Percentiles rank a stretch among this genome's conserved stretches.
Evolutionary conservation across 2,329 filamentous ascomycete genomes (phyloP).

Genomic region (Aureobasidium leucospermi): DNA sequence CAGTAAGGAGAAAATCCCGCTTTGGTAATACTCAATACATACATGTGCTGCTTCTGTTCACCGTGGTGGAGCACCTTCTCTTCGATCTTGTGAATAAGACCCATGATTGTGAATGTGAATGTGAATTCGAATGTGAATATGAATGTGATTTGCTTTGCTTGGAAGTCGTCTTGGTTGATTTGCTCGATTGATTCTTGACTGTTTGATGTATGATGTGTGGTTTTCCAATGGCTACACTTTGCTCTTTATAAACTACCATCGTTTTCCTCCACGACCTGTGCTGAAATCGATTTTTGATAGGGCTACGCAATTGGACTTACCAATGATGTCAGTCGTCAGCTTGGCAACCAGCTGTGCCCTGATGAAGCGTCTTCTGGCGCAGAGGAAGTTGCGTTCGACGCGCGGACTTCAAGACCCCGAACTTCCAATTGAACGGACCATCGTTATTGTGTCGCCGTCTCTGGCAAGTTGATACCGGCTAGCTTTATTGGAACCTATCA

Average conservation of each 20-base stretch:
- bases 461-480: background rate
- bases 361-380: background rate
- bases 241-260: background rate
- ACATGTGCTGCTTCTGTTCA: conserved; percentile 3
- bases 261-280: background rate
- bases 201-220: background rate
- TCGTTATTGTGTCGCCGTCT: background rate
- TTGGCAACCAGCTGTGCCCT: background rate
- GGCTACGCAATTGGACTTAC: background rate
- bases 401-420: background rate
- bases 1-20: background rate
- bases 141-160: no score
- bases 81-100: conserved; percentile 12
- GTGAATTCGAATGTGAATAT: background rate
- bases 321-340: background rate
- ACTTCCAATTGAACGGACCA: no score
- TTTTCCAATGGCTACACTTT: background rate
- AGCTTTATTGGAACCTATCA: no score
- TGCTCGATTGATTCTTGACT: no score
- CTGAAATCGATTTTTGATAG: background rate
- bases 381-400: background rate
- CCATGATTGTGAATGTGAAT: background rate
- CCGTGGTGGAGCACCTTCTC: conserved; percentile 12
- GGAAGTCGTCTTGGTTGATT: background rate
- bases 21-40: background rate